A percentile compares a stretch with the other conserved stretches of the same genome.
Conservation (phyloP, 2,329 filamentous ascomycete species). For the Celoporthe dispersa region DNA sequence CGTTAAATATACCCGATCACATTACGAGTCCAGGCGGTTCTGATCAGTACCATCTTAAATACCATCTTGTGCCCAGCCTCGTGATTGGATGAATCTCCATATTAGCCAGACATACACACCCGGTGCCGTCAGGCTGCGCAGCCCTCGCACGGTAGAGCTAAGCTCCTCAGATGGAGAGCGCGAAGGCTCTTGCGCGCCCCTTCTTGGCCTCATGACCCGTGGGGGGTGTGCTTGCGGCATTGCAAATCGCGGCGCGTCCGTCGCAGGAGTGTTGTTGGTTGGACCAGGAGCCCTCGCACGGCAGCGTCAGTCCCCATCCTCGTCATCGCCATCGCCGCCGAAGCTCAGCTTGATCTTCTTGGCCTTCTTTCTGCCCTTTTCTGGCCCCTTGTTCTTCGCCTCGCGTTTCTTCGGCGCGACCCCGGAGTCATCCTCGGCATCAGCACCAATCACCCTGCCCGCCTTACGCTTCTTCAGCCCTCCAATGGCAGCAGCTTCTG, state of each 20-base stretch:
- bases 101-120: neutral
- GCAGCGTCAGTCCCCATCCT: conserved; percentile 49
- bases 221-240: neutral
- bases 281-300: neutral
- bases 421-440: conserved; percentile 34
- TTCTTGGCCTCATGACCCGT: neutral
- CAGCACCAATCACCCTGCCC: conserved; percentile 53
- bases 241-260: neutral
- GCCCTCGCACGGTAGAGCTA: neutral
- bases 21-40: neutral
- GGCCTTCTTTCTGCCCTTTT: conserved; percentile 53
- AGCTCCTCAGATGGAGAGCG: neutral
- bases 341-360: conserved; percentile 73
- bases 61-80: neutral
- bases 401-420: conserved; percentile 29
- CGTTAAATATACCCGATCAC: conserved; percentile 1
- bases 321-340: conserved; percentile 64
- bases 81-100: neutral
- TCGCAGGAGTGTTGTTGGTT: neutral
- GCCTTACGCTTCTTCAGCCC: conserved; percentile 59
- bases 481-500: conserved; percentile 45
- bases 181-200: neutral
- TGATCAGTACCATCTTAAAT: neutral
- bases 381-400: conserved; percentile 31
- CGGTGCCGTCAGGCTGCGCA: neutral